Conservation (phyloP, 2,329 filamentous ascomycete genomes). For the Ampelomyces quisqualis region DNA sequence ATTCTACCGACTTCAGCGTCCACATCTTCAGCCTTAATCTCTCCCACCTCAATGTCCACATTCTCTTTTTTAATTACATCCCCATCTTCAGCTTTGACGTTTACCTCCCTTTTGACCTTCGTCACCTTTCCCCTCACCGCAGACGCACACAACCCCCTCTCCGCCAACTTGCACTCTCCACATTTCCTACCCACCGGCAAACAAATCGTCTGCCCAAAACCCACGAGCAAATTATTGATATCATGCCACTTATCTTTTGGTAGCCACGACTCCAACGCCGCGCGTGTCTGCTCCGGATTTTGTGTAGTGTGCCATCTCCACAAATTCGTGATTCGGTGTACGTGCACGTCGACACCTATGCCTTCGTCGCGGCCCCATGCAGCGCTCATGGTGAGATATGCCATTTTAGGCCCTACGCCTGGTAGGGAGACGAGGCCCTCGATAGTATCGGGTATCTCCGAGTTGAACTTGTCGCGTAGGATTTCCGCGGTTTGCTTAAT, state of each 20-base stretch:
- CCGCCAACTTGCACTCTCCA: conserved; percentile 79
- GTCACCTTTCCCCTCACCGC: conserved; percentile 52
- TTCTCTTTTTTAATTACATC: conserved; percentile 27
- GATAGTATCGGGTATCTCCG: conserved; percentile 79
- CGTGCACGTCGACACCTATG: conserved; percentile 92
- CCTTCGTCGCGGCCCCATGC: conserved; percentile 70
- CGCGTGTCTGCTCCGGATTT: conserved; percentile 78
- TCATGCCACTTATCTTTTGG: conserved; percentile 85
- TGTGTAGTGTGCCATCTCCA: conserved; percentile 89
- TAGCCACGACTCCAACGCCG: conserved; percentile 76
- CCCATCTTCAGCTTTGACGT: conserved; percentile 43
- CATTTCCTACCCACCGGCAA: conserved; percentile 77
- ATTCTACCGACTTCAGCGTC: conserved; percentile 10
- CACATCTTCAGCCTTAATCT: conserved; percentile 33
- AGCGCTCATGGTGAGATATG: conserved; percentile 79
- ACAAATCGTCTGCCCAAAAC: conserved; percentile 84
- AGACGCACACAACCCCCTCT: conserved; percentile 69
- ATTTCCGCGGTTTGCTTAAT: conserved; percentile 75
- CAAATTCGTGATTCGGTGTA: conserved; percentile 89
- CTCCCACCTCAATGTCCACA: conserved; percentile 13
- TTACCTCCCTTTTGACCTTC: conserved; percentile 51
- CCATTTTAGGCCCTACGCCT: conserved; percentile 94
- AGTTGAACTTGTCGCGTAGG: conserved; percentile 66
- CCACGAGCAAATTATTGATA: conserved; percentile 87
- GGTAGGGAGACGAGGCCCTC: conserved; percentile 74